Conservation (phyloP, 2,329 filamentous ascomycete species). For the Grosmannia huntii region DNA sequence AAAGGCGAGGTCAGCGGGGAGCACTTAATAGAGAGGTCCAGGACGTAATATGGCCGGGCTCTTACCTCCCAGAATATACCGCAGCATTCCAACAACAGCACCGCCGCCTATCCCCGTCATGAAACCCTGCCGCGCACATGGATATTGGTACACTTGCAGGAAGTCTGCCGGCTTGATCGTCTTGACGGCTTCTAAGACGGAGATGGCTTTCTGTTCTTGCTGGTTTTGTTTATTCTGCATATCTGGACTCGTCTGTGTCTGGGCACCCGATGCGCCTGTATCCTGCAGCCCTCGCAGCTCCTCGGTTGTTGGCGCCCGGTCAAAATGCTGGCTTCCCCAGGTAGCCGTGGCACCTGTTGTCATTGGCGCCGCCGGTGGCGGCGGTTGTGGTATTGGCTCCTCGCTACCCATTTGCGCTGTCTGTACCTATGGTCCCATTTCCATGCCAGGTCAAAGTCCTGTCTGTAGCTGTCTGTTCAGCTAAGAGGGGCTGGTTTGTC, state of each 20-base stretch:
- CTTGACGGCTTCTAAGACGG: slow-evolving; percentile 50
- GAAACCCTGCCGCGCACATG: slow-evolving; percentile 73
- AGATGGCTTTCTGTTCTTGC: slow-evolving; percentile 12
- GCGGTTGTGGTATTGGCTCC: neutral
- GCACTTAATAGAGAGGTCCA: neutral
- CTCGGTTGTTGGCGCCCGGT: slow-evolving; percentile 14
- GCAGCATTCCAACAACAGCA: slow-evolving; percentile 60
- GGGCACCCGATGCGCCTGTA: slow-evolving; percentile 11
- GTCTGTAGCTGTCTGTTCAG: neutral
- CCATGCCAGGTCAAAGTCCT: neutral
- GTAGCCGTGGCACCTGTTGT: slow-evolving; percentile 9
- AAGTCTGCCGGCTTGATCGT: slow-evolving; percentile 59
- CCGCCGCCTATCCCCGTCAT: slow-evolving; percentile 73
- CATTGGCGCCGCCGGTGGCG: slow-evolving; percentile 4
- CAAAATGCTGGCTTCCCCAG: slow-evolving; percentile 13
- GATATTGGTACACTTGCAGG: slow-evolving; percentile 58
- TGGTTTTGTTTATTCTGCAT: neutral
- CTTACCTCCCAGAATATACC: slow-evolving; percentile 61
- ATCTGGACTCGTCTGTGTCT: neutral
- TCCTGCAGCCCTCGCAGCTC: slow-evolving; percentile 25
- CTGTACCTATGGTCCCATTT: neutral
- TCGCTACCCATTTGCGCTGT: neutral
- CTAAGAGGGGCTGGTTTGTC: neutral
- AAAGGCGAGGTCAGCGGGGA: neutral
- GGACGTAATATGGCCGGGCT: neutral